Conservation (phyloP, 805 yeast species). For the Barnettozyma vustinii region DNA sequence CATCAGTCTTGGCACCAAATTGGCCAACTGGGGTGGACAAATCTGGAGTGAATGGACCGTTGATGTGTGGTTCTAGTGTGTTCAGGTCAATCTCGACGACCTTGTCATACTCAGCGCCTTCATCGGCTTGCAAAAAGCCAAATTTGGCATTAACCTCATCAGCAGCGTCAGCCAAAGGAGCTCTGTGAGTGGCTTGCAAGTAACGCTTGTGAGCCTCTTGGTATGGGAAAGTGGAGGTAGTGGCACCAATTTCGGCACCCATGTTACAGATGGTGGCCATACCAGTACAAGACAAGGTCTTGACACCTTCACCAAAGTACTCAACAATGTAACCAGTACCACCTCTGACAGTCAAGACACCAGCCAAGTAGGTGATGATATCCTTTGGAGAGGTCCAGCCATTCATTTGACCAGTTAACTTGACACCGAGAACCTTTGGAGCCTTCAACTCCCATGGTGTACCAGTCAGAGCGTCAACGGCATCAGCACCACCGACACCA, state of each 20-base stretch:
- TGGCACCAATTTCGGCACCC: constrained; percentile 99
- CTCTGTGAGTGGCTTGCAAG: constrained; percentile 79
- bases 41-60: constrained; percentile 99
- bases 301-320: constrained; percentile 94
- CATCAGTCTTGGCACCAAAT: constrained; percentile 64
- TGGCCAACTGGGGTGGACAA: constrained; percentile 87
- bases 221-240: constrained; percentile 96
- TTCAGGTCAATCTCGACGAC: constrained; percentile 84
- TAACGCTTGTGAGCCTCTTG: constrained; percentile 75
- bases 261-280: constrained; percentile 99
- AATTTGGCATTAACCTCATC: constrained; percentile 47
- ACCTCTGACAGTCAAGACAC: constrained; percentile 90
- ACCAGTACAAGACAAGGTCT: constrained; percentile 89
- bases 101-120: constrained; percentile 86
- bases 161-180: constrained; percentile 77
- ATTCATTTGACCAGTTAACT: constrained; percentile 78
- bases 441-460: constrained; percentile 99
- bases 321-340: constrained; percentile 97
- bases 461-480: constrained; percentile 95
- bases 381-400: constrained; percentile 99
- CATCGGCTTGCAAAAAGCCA: constrained; percentile 76
- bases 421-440: constrained; percentile 91
- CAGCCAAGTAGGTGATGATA: constrained; percentile 89
- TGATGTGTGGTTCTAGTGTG: constrained; percentile 87
- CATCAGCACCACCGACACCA: constrained; percentile 99